Percentiles rank a stretch among this genome's conserved stretches.
These are phyloP conservation scores for Populus trichocarpa DNA, from an alignment of 441 rosid genomes.

Conservation along the genomic window DNA sequence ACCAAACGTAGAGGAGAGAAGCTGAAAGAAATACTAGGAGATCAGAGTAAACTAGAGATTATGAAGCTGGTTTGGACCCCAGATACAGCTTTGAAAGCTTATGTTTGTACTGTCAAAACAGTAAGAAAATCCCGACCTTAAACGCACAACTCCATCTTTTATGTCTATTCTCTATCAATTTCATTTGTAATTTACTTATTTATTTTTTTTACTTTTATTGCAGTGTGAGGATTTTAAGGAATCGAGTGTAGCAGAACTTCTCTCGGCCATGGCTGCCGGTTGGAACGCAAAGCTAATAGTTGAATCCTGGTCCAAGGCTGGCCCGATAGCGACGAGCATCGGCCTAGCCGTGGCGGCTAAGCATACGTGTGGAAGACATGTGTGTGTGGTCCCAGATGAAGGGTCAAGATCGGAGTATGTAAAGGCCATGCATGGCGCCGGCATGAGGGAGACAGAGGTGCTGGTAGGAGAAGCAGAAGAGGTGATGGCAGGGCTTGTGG, in stretches of 20 bases:
- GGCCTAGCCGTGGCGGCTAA: slow-evolving; percentile 63
- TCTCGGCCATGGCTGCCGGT: slow-evolving; percentile 86
- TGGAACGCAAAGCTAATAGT: slow-evolving; percentile 71
- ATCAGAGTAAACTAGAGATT: neutral
- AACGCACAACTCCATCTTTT: too few relatives aligned
- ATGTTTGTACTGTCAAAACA: slow-evolving; percentile 51
- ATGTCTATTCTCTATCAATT: neutral
- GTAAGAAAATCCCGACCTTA: slow-evolving; percentile 24
- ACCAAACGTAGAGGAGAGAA: neutral
- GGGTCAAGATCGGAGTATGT: slow-evolving; percentile 48
- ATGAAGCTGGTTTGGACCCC: slow-evolving; percentile 88
- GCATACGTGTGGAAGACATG: slow-evolving; percentile 68
- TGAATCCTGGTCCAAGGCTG: slow-evolving; percentile 63
- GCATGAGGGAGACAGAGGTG: slow-evolving; percentile 34
- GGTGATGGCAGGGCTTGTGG: slow-evolving; percentile 40
- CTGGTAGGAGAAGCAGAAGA: slow-evolving; percentile 48
- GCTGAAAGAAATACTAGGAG: neutral
- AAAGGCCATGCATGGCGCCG: slow-evolving; percentile 32
- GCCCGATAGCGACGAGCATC: slow-evolving; percentile 53
- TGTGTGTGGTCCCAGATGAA: slow-evolving; percentile 70
- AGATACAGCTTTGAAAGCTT: slow-evolving; percentile 64
- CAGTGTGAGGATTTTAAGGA: slow-evolving; percentile 47
- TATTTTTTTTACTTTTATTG: slow-evolving; percentile 7
- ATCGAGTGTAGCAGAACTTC: slow-evolving; percentile 68
- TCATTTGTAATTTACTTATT: neutral